Base-by-base conservation (phyloP, 805 yeast species). In the Candida ficus region DNA sequence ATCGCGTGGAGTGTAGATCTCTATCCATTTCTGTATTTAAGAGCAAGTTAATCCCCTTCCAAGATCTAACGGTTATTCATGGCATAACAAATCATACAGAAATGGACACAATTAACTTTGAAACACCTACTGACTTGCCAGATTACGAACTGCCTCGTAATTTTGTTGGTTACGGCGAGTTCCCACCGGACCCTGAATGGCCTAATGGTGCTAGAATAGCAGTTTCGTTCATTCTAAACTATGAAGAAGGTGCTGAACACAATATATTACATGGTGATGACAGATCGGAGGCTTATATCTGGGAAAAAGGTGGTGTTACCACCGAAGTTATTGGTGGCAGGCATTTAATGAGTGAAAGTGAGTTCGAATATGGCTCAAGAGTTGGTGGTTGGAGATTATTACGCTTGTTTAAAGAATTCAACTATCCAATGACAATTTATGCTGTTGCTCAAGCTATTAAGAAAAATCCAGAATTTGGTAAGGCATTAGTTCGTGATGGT, bases 391-490 rank as follows among this genome's bases (percentile, higher is more conserved):
- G 66, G 66, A 49, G 66, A 39, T 33, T 65, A 5, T 48, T 65
- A 12, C 47, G 63, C 33, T 44, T 61, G 19, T 62, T 65, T 45
- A 56, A 57, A 37, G 59, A 65, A 46, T 60, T 56, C 37, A 46
- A 46, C 16, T 57, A 48, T 35, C 58, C 55, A 31, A 53, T 64
- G 45, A 65, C 70, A 9, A 49, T 61, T 6, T 64, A 57, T 43
- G 70, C 63, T 12, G 69, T 66, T 37, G 70, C 64, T 9, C 62
- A 61, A 38, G 70, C 70, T 10, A 53, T 65, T 25, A 60, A 53
- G 30, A 55, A 53, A 37, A 54, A 62, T 33, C 62, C 64, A 5
- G 56, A 47, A 12, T 63, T 63, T 29, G 67, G 63, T 16, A 49
- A 50, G 26, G 68, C 64, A 1, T 58, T 62, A 39, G 60, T 53